These are phyloP conservation scores for Cinnamomum micranthum DNA, from an alignment of 164 flowering plant species.

Conservation along the genomic window DNA sequence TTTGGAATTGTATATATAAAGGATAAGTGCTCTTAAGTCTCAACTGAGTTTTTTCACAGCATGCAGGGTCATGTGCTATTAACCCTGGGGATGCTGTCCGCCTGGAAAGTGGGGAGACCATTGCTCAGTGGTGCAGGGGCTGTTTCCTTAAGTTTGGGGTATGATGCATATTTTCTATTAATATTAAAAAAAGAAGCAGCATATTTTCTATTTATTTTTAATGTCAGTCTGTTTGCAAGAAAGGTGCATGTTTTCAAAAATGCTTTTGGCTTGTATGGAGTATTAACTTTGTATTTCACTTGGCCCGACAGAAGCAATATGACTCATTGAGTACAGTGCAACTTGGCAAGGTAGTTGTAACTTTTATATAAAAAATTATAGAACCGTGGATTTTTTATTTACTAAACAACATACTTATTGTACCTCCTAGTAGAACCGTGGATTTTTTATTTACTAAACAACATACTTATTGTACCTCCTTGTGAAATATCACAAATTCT, in stretches of 20 bases:
- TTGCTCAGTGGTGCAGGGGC: conserved; percentile 59
- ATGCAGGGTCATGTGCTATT: conserved; percentile 47
- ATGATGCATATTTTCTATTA: conserved; percentile 13
- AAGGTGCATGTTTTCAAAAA: not conserved
- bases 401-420: too few species aligned
- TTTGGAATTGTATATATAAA: not conserved
- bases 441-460: too few species aligned
- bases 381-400: too few species aligned
- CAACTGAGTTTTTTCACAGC: conserved; percentile 32
- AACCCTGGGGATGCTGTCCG: conserved; percentile 62
- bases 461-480: too few species aligned
- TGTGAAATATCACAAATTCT: too few species aligned
- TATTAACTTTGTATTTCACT: too few species aligned
- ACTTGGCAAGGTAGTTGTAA: too few species aligned
- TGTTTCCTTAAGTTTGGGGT: conserved; percentile 49
- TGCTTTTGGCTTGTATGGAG: not conserved
- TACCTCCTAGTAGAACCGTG: too few species aligned
- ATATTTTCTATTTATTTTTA: not conserved
- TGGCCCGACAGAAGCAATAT: too few species aligned
- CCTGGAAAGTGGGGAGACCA: conserved; percentile 56
- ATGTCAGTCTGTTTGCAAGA: not conserved
- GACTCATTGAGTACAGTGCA: too few species aligned
- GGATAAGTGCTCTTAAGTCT: not conserved
- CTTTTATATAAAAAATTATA: too few species aligned
- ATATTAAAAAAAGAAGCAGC: not conserved